Evolutionary conservation across 176 grass and related monocot genomes (phyloP), one percentile per base, ranked within the genome.

Genomic region (Thalia dealbata): DNA sequence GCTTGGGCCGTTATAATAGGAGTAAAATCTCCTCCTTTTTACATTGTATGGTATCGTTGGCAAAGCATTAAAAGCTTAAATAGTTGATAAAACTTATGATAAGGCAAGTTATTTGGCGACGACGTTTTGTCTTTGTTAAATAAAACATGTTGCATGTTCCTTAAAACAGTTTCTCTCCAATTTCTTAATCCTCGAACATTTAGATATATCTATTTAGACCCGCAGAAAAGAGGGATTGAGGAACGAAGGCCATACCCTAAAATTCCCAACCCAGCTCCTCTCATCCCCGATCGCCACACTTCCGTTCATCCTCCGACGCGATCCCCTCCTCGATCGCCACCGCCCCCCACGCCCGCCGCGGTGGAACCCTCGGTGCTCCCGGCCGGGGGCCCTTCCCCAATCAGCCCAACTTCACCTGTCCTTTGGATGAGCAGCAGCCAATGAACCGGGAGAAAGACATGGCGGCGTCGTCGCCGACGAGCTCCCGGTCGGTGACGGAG

Each of bases 401-500:
- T 38, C 32, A 4, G 32, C 32, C 32, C 32, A 38, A 38, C 3
- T 38, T 4, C 32, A 38, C 32, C 32, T 38, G 32, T 38, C 32
- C 32, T 38, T 38, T 38, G 32, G 32, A 38, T 38, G 32, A 38
- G 32, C 32, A n/a, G n/a, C 62, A 12, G 63, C 18, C 25, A 28
- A 66, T 32, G 70, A 72, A 16, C 10, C 45, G 23, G 46, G 70
- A 72, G 70, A 72, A 52, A 45, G 46, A 72, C 7, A 16, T 72
- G 14, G 24, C 45, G 10, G 10, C 10, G 24, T 96, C 10, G 24
- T 96, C 89, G 61, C 93, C 93, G 78, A 88, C 93, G 61, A 83
- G 89, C 73, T 96, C 93, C 26, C 87, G 93, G 12, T 90, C 93
- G 54, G 84, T 97, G 64, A 92, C 85, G 67, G 86, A 92, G 81